Conservation (phyloP, 2,329 filamentous ascomycete species). For the Scleromitrula shiraiana region DNA sequence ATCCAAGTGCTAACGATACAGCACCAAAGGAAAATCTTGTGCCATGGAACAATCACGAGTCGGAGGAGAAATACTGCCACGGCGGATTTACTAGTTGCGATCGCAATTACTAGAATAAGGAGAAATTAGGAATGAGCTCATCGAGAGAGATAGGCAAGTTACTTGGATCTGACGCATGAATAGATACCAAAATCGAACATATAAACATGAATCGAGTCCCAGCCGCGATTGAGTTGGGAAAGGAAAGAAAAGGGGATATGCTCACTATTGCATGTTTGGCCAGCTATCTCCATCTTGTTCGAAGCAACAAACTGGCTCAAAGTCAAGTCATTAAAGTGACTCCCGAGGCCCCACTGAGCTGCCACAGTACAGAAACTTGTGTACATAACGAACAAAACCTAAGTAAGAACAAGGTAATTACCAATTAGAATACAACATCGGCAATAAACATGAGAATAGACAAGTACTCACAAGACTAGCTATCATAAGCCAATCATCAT, state of each 20-base stretch:
- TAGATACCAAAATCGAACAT: too few relatives aligned
- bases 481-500: slow-evolving; percentile 2
- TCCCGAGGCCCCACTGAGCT: not conserved
- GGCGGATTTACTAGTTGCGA: not conserved
- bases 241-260: too few relatives aligned
- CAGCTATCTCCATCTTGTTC: slow-evolving; percentile 6
- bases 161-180: too few relatives aligned
- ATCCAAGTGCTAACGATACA: not conserved
- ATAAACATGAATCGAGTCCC: too few relatives aligned
- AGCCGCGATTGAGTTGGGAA: too few relatives aligned
- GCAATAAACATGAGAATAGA: not conserved
- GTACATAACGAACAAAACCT: slow-evolving; percentile 1
- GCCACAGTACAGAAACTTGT: not conserved
- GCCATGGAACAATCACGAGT: slow-evolving; percentile 3
- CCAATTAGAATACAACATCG: not conserved
- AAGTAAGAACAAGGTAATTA: not conserved
- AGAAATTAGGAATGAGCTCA: too few relatives aligned
- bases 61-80: slow-evolving; percentile 5
- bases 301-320: not conserved
- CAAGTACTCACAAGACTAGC: not conserved
- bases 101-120: too few relatives aligned
- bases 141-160: too few relatives aligned
- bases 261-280: slow-evolving; percentile 5
- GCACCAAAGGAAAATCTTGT: not conserved
- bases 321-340: not conserved